Percentiles rank a stretch among this genome's conserved stretches.
phyloP scores from a whole-genome alignment of 371 early-diverging fungal genomes.

The Chytridium lagenaria region DNA sequence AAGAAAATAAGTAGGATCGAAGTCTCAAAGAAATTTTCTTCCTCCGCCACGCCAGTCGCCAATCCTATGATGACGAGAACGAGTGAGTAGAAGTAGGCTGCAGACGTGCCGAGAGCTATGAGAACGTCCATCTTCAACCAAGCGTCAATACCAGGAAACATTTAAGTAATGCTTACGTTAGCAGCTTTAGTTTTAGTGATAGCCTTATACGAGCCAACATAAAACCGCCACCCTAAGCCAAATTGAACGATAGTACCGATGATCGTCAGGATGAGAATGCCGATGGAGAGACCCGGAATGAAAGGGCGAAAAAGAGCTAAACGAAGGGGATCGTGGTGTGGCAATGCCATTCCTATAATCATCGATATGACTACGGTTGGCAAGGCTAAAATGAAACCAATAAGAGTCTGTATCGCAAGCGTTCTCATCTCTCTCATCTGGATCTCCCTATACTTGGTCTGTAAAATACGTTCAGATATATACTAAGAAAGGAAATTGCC shows the following conservation, averaged over 20 bases:
- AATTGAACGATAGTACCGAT: constrained; percentile 89
- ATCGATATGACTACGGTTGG: constrained; percentile 86
- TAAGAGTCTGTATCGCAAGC: constrained; percentile 66
- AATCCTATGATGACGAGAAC: constrained; percentile 36
- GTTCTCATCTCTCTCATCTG: constrained; percentile 75
- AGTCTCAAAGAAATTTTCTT: constrained; percentile 85
- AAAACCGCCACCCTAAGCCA: constrained; percentile 81
- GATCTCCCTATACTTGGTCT: constrained; percentile 72
- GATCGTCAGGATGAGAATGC: constrained; percentile 59
- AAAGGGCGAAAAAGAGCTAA: constrained; percentile 35
- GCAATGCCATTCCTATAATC: constrained; percentile 64
- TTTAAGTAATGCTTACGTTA: constrained; percentile 40
- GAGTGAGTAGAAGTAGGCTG: constrained; percentile 82
- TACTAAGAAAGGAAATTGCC: background rate
- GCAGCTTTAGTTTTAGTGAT: constrained; percentile 41
- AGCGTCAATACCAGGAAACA: constrained; percentile 26
- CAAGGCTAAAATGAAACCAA: constrained; percentile 72
- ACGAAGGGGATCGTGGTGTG: constrained; percentile 62
- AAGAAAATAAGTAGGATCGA: constrained; percentile 89
- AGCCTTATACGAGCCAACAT: constrained; percentile 72
- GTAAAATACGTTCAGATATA: constrained; percentile 34
- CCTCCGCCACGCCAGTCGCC: constrained; percentile 38
- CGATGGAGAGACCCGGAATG: constrained; percentile 53
- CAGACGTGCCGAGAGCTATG: constrained; percentile 83
- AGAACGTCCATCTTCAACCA: constrained; percentile 94